Conservation (phyloP, 139 green algal genomes). For the Chlamydomonas sphaeroides region DNA sequence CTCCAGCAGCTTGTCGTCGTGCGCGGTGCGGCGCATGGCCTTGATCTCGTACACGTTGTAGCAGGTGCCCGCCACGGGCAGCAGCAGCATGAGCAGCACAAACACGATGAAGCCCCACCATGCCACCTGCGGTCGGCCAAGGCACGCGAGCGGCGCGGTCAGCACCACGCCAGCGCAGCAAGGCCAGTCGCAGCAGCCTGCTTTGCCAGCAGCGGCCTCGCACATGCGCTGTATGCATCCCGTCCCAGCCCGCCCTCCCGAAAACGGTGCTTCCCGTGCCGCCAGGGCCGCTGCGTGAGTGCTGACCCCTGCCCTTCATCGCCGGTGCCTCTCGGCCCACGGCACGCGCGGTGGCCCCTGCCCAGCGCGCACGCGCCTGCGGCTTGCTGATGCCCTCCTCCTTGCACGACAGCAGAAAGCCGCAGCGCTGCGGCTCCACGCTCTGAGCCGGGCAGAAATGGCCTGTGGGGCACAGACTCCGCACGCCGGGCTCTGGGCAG, state of each 20-base stretch:
- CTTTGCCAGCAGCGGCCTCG: no score
- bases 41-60: conserved; percentile 2
- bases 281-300: no score
- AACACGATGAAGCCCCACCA: conserved; percentile 30
- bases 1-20: conserved; percentile 20
- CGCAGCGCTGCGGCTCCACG: conserved; percentile 1
- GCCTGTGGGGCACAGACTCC: conserved; percentile 40
- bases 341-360: no score
- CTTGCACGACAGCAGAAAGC: conserved; percentile 17
- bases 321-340: no score
- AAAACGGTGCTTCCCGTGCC: no score
- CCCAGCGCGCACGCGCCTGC: no score
- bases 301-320: no score
- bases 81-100: not conserved
- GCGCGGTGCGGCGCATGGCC: not conserved
- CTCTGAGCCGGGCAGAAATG: conserved; percentile 44
- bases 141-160: no score
- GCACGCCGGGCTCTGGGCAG: conserved; percentile 44
- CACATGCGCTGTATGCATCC: no score
- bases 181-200: no score
- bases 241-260: no score
- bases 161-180: no score
- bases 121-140: not conserved
- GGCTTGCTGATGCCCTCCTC: conserved; percentile 1
- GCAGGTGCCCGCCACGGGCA: not conserved